Evolutionary conservation across 345 rosid species (phyloP), one percentile per base, ranked within the genome.

Genomic region (Moricandia arvensis): DNA sequence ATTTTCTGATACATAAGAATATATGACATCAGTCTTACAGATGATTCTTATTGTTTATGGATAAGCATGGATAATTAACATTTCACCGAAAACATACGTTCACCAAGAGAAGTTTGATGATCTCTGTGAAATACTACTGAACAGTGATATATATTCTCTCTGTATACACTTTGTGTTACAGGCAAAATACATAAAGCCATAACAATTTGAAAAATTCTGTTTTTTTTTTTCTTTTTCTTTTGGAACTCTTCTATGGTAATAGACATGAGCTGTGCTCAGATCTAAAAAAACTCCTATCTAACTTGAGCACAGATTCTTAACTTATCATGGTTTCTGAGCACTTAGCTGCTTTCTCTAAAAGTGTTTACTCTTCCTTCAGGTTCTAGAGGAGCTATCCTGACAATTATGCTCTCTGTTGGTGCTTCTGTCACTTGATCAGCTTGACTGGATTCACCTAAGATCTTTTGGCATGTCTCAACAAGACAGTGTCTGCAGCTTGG

Each of bases 141-240:
- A 41, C 24, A 76, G 21, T 26, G 54, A 54, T 7, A 38, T 24
- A 35, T 15, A 54, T 69, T 17, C 45, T 53, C 75, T 54, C 45
- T 69, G 63, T 69, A 30, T 57, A 63, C 64, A 76, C 64, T 76
- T 76, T 69, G 34, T 33, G 37, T 33, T 33, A 33, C 45, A 76
- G 7, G 8, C 26, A 3, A 53, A 60, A 53, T 8, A 62, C 68
- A 33, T 38, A 68, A 75, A 27, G 21, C 17, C 57, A 9, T 21
- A 37, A 76, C 47, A 54, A 8, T 16, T 35, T 54, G 12, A 69
- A 62, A 26, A 27, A 9, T 35, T 41, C 8, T 8, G 17, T 7
- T 35, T 37, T 37, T 35, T 35, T 15, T 35, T 37, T 31, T 30
- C 10, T 15, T 21, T 21, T 21, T 21, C 24, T 5, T 72, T 63